Evolutionary conservation across 805 yeast species (phyloP).

Genomic region (Metschnikowia shivogae): DNA sequence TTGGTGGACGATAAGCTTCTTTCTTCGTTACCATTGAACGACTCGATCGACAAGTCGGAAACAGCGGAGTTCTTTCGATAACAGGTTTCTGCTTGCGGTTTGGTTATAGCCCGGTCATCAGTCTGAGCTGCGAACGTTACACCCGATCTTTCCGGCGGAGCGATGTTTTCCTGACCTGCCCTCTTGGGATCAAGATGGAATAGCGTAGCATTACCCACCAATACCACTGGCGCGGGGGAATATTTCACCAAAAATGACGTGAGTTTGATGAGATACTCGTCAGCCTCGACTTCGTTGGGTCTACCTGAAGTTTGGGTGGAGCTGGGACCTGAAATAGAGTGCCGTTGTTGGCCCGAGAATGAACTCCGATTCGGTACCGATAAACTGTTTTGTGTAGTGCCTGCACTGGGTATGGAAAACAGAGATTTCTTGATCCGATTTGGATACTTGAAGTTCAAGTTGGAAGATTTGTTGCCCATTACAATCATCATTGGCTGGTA

Average conservation of each 20-base stretch:
- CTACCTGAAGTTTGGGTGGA: background rate
- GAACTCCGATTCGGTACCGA: constrained; percentile 6
- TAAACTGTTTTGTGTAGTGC: background rate
- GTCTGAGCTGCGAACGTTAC: constrained; percentile 11
- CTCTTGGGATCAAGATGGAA: constrained; percentile 11
- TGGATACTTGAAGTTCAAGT: constrained; percentile 42
- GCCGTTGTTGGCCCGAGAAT: constrained; percentile 3
- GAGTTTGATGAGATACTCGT: constrained; percentile 32
- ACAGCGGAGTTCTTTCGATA: constrained; percentile 12
- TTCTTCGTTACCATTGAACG: constrained; percentile 13
- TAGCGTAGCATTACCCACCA: constrained; percentile 30
- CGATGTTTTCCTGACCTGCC: background rate
- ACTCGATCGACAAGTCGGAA: constrained; percentile 17
- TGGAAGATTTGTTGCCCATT: constrained; percentile 36
- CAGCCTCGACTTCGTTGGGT: constrained; percentile 12
- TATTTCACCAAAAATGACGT: constrained; percentile 37
- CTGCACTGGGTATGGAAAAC: constrained; percentile 1
- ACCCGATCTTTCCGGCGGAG: background rate
- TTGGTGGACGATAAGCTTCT: constrained; percentile 5
- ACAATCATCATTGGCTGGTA: constrained; percentile 39
- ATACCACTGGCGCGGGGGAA: constrained; percentile 36
- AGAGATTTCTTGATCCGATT: constrained; percentile 20
- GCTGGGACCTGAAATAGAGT: constrained; percentile 5
- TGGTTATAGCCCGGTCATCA: background rate
- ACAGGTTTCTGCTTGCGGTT: constrained; percentile 2